Evolutionary conservation across 192 early-diverging fungal species (phyloP).

Genomic region (Coemansia sp.): DNA sequence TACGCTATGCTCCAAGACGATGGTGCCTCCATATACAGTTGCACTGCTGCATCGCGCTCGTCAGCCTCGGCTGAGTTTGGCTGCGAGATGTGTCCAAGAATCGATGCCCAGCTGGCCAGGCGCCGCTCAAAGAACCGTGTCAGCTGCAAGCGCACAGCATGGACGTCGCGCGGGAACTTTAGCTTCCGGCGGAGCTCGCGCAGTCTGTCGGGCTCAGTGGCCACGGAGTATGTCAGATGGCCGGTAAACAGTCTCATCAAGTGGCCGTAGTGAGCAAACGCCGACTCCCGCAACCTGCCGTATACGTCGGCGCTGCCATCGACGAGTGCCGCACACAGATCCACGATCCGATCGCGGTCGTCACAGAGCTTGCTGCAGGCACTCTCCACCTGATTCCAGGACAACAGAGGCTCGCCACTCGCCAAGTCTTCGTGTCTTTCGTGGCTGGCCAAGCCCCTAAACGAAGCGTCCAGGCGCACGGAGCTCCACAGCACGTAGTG

Average conservation of each 20-base stretch:
- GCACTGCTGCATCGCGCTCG: neutral
- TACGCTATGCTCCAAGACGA: slow-evolving; percentile 32
- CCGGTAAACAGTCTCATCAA: slow-evolving; percentile 30
- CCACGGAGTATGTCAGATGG: slow-evolving; percentile 4
- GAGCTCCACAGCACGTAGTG: slow-evolving; percentile 40
- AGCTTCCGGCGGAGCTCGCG: slow-evolving; percentile 10
- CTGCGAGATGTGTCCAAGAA: neutral
- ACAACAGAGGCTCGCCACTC: too few species aligned
- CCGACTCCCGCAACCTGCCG: slow-evolving; percentile 29
- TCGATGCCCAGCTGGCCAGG: slow-evolving; percentile 5
- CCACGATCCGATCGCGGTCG: slow-evolving; percentile 24
- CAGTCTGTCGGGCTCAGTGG: neutral
- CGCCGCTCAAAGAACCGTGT: slow-evolving; percentile 15
- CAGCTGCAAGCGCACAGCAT: slow-evolving; percentile 9
- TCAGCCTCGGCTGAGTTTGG: neutral
- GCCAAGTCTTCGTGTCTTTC: too few species aligned
- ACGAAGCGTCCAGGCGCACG: slow-evolving; percentile 14
- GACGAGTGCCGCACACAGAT: slow-evolving; percentile 15
- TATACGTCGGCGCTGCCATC: slow-evolving; percentile 1
- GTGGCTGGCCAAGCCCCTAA: too few species aligned
- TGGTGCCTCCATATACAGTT: slow-evolving; percentile 11
- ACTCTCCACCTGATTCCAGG: too few species aligned
- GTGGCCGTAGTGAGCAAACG: slow-evolving; percentile 33
- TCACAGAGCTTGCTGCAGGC: slow-evolving; percentile 3
- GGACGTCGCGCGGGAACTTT: slow-evolving; percentile 2